Percentiles rank a stretch among this genome's conserved stretches.
Evolutionary conservation across 2,329 filamentous ascomycete genomes (phyloP).

Genomic region (Stagonosporopsis tanaceti): DNA sequence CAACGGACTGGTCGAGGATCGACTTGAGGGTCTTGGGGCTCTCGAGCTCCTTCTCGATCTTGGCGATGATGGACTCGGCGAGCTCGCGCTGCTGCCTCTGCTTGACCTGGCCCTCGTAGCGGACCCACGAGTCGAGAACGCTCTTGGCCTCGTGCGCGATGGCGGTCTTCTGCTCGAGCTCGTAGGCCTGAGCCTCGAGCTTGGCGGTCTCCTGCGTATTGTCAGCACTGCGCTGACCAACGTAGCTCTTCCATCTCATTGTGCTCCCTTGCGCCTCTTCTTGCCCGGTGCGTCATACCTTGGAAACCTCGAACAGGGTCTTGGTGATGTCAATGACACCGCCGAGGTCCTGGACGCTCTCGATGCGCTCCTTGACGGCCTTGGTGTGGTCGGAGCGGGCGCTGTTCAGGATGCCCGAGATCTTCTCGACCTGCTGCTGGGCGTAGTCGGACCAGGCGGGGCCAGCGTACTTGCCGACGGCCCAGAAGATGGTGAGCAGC

Average conservation of each 20-base stretch:
- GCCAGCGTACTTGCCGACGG: conserved; percentile 90
- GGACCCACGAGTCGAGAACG: conserved; percentile 97
- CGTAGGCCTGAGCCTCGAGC: conserved; percentile 94
- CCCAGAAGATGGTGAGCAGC: conserved; percentile 90
- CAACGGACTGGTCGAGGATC: conserved; percentile 95
- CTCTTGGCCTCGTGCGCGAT: conserved; percentile 91
- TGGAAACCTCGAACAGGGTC: conserved; percentile 95
- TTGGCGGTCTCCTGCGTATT: conserved; percentile 84
- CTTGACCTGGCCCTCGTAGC: conserved; percentile 99
- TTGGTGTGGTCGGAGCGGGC: conserved; percentile 93
- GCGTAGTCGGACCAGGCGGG: conserved; percentile 95
- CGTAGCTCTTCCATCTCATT: not conserved
- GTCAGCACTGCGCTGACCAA: conserved; percentile 29
- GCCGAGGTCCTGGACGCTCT: conserved; percentile 92
- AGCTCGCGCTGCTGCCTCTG: conserved; percentile 97
- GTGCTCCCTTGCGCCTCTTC: not conserved
- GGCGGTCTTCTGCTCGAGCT: conserved; percentile 95
- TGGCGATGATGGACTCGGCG: conserved; percentile 89
- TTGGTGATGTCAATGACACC: conserved; percentile 97
- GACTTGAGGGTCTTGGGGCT: conserved; percentile 97
- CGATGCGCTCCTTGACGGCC: conserved; percentile 93
- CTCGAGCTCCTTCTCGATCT: conserved; percentile 98
- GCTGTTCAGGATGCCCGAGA: conserved; percentile 93
- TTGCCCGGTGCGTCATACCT: conserved; percentile 66
- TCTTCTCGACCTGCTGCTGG: conserved; percentile 85